These are phyloP conservation scores for Oryza brachyantha DNA, from an alignment of 176 grass and related monocot species.

Conservation along the genomic window DNA sequence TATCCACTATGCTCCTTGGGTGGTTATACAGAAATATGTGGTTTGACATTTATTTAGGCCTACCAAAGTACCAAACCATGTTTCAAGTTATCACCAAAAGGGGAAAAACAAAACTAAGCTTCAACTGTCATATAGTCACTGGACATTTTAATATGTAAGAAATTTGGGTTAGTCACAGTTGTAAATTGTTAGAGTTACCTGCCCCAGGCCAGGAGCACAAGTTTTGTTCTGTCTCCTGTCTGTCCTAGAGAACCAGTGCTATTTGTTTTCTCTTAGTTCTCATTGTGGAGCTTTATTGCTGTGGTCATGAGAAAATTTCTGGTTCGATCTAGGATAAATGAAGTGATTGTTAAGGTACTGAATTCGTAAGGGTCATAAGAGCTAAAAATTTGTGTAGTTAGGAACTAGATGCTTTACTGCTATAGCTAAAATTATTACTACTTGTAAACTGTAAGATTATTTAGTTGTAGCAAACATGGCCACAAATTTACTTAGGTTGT, in stretches of 20 bases:
- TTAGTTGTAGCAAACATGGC: neutral
- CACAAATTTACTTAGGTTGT: too few species aligned
- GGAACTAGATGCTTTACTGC: neutral
- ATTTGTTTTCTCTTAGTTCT: neutral
- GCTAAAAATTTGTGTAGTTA: neutral
- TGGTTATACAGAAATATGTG: neutral
- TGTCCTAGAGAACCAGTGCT: slow-evolving; percentile 6
- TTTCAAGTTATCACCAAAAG: too few species aligned
- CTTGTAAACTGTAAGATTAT: neutral
- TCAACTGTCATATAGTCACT: neutral
- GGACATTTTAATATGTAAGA: neutral
- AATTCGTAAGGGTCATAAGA: neutral
- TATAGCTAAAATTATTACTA: neutral
- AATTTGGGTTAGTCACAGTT: neutral
- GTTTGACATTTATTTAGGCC: slow-evolving; percentile 25
- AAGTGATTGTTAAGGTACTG: neutral
- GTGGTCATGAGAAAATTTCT: neutral
- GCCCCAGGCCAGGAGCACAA: neutral
- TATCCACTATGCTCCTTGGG: neutral
- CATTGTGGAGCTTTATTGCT: neutral
- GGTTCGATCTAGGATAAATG: neutral
- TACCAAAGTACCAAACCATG: neutral
- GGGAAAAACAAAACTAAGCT: neutral
- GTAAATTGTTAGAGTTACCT: neutral
- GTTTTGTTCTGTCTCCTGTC: neutral